Evolutionary conservation across 1,284 basidiomycete genomes (phyloP), one percentile per base, ranked within the genome.

Genomic region (Meripilus lineatus): DNA sequence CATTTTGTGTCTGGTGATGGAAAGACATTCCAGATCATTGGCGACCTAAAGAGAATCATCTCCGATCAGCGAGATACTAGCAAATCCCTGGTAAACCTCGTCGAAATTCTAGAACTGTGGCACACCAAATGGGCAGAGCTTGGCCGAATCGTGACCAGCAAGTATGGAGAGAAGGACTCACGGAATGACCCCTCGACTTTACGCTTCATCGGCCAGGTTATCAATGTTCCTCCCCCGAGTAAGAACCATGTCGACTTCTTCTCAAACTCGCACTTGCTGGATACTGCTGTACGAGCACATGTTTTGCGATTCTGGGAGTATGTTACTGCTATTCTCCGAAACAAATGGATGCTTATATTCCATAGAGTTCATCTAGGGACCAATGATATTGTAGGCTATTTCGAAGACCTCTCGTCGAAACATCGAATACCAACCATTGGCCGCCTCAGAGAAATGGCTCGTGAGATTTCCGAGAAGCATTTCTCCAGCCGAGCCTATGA

Each of bases 101-200:
- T 46, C 2, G 33, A 47, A 10, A 41, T 52, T 3, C 36, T 51
- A 1, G 50, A 50, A 32, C 35, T 54, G 1, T 56, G 50, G 49
- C 54, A 56, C 28, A 52, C 46, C 14, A 50, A 54, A 38, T 50
- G 50, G 47, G 51, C 49, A 0, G 49, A 47, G 21, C 42, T 53
- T 10, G 40, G 40, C 22, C 35, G 45, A 2, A 33, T 49, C 20
- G 40, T 25, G 35, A 36, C n/a, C 18, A n/a, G 4, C 23, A n/a
- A n/a, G n/a, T 32, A 6, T 47, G 36, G 45, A 47, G 47, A n/a
- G n/a, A n/a, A n/a, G n/a, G n/a, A n/a, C n/a, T 30, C 28, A 10
- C 10, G n/a, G 8, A 18, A 18, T 4, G 51, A 53, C 36, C 51
- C 47, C 0, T 50, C 51, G 1, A 41, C 49, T 0, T 22, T 53